Evolutionary conservation across 768 basidiomycete genomes (phyloP).

Genomic region (Suillus ampliporus): DNA sequence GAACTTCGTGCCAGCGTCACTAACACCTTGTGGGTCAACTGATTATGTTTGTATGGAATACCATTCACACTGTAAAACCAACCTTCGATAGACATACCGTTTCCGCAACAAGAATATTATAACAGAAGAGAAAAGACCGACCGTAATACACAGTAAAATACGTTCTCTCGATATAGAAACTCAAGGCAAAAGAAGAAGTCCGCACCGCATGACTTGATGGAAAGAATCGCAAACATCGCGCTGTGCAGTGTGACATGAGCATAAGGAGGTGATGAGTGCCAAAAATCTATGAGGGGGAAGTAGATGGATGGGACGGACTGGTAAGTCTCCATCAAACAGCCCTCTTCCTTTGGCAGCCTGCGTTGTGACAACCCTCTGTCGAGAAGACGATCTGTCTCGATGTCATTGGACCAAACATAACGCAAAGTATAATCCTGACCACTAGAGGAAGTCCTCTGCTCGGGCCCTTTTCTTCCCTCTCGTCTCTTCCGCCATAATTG

Average conservation of each 20-base stretch:
- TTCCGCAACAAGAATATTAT: slow-evolving; percentile 15
- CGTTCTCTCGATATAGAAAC: slow-evolving; percentile 23
- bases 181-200: slow-evolving; percentile 22
- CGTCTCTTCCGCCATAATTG: slow-evolving; percentile 54
- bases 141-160: slow-evolving; percentile 37
- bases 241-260: slow-evolving; percentile 12
- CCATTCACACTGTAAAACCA: slow-evolving; percentile 8
- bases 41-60: slow-evolving; percentile 4
- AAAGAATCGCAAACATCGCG: slow-evolving; percentile 6
- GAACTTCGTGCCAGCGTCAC: slow-evolving; percentile 4
- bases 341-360: background rate
- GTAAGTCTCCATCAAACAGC: slow-evolving; percentile 37
- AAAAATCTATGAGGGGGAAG: slow-evolving; percentile 26
- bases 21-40: slow-evolving; percentile 3
- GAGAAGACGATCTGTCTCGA: slow-evolving; percentile 27
- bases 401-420: slow-evolving; percentile 26
- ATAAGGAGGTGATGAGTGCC: slow-evolving; percentile 35
- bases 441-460: slow-evolving; percentile 83
- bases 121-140: slow-evolving; percentile 31
- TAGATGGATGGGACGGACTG: slow-evolving; percentile 44
- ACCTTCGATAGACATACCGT: slow-evolving; percentile 13
- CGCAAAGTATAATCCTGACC: slow-evolving; percentile 20
- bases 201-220: slow-evolving; percentile 33
- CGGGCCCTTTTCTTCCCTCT: slow-evolving; percentile 85
- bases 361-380: slow-evolving; percentile 5